Evolutionary conservation across 768 basidiomycete species (phyloP), one percentile per base, ranked within the genome.

Genomic region (Mycena floridula): DNA sequence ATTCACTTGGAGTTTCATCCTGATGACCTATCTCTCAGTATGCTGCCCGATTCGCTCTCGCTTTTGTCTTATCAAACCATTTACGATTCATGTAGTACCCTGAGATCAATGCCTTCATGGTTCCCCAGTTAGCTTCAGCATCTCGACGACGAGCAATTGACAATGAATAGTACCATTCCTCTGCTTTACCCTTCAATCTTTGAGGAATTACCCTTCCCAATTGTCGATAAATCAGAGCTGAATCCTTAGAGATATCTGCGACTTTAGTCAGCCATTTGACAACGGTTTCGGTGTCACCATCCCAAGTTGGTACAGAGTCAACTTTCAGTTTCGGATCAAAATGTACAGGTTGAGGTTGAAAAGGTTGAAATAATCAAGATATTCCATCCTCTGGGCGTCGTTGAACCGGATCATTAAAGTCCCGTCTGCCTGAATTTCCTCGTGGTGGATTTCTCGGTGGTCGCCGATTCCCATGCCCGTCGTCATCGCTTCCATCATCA

Each of bases 51-150:
- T 45, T 47, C 1, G 54, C 54, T 35, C 48, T 40, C 2, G 28
- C 24, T 23, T 52, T 46, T 15, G 62, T 63, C 21, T 53, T 49
- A 35, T 66, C 62, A 1, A 61, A 25, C 52, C 55, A 56, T 2
- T 39, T n/a, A 5, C 54, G 32, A 26, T 54, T 57, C 57, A 58
- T 59, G 47, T 44, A 59, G 40, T 54, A 55, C 8, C 23, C 26
- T 3, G 46, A 39, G 11, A 59, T 55, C 7, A 23, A 44, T 2
- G 42, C 50, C 16, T 45, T 28, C 9, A 59, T 27, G 3, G 40
- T 26, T 6, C 44, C 43, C 57, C 57, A 59, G 26, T 54, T 37
- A 3, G 2, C 2, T 11, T 39, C 15, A 16, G 9, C 9, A 9
- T 30, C 28, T 16, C 16, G 28, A 30, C 16, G 28, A 30, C 16